These are phyloP conservation scores for Ascochyta fabae DNA, from an alignment of 2,329 filamentous ascomycete genomes.

Conservation along the genomic window DNA sequence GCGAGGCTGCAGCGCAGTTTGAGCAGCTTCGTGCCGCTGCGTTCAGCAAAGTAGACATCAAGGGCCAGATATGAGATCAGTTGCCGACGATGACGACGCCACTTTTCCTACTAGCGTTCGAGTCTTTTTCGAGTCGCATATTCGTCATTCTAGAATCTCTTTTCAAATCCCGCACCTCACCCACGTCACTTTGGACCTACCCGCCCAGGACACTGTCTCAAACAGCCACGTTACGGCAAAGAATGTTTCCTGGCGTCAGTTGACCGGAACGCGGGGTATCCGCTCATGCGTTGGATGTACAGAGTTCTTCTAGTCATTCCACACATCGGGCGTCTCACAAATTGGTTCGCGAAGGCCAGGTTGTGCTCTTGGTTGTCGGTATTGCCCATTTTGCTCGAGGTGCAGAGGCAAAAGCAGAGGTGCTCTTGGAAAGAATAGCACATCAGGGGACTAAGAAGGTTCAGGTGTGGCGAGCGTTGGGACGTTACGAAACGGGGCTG, in stretches of 20 bases:
- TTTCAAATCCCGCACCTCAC: conserved; percentile 32
- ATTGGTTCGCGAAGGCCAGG: conserved; percentile 18
- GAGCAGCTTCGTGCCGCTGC: conserved; percentile 75
- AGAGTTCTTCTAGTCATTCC: conserved; percentile 39
- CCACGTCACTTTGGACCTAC: conserved; percentile 28
- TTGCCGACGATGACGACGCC: conserved; percentile 4
- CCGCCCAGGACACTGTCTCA: conserved; percentile 24
- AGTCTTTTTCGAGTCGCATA: conserved; percentile 17
- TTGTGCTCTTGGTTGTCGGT: conserved; percentile 20
- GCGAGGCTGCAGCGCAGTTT: conserved; percentile 69
- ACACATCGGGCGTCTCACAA: conserved; percentile 39
- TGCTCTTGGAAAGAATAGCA: conserved; percentile 20
- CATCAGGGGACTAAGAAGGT: neutral
- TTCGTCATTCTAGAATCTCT: conserved; percentile 19
- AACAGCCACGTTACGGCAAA: conserved; percentile 29
- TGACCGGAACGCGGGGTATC: conserved; percentile 40
- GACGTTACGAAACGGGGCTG: conserved; percentile 1
- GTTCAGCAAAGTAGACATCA: conserved; percentile 91
- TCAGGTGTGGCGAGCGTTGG: neutral
- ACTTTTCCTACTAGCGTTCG: conserved; percentile 5
- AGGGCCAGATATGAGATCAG: conserved; percentile 83
- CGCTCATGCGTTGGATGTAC: conserved; percentile 40
- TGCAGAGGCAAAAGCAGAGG: conserved; percentile 20
- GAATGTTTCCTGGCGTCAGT: conserved; percentile 28
- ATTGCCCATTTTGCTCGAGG: conserved; percentile 1